Evolutionary conservation across 2,329 filamentous ascomycete species (phyloP).

Genomic region (Erysiphe pulchra): DNA sequence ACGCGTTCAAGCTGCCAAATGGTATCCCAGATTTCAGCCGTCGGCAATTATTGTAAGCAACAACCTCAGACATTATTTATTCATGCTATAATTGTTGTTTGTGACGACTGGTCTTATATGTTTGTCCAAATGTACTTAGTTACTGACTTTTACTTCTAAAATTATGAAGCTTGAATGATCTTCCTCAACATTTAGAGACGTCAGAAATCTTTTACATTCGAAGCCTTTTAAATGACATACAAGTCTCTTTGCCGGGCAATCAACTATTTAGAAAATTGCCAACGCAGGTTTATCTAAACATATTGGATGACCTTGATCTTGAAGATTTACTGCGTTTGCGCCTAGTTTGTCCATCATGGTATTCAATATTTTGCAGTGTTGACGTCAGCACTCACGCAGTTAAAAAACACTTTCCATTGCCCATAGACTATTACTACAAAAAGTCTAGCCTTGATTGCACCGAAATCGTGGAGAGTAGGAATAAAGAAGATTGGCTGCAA

Average conservation of each 20-base stretch:
- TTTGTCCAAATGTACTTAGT: too few species aligned
- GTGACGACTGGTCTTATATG: too few species aligned
- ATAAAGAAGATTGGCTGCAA: constrained; percentile 2
- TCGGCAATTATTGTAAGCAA: too few species aligned
- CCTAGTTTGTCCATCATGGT: constrained; percentile 7
- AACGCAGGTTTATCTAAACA: constrained; percentile 5
- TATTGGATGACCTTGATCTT: constrained; percentile 6
- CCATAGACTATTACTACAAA: neutral
- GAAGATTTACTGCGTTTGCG: constrained; percentile 7
- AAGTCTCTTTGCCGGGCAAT: neutral
- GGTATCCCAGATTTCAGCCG: too few species aligned
- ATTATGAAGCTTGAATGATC: constrained; percentile 3
- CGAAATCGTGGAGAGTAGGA: neutral
- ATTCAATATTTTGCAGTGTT: constrained; percentile 4
- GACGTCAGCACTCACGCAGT: constrained; percentile 4
- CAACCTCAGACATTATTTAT: too few species aligned
- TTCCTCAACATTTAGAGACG: constrained; percentile 3
- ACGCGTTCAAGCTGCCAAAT: too few species aligned
- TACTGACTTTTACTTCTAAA: neutral
- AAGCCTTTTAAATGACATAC: constrained; percentile 1
- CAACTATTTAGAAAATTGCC: constrained; percentile 3
- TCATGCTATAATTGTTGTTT: too few species aligned
- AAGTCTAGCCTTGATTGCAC: neutral
- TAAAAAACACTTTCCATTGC: constrained; percentile 4
- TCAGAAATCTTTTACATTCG: constrained; percentile 5